Evolutionary conservation across 2,329 filamentous ascomycete genomes (phyloP).

Genomic region (Trichoderma sp.): DNA sequence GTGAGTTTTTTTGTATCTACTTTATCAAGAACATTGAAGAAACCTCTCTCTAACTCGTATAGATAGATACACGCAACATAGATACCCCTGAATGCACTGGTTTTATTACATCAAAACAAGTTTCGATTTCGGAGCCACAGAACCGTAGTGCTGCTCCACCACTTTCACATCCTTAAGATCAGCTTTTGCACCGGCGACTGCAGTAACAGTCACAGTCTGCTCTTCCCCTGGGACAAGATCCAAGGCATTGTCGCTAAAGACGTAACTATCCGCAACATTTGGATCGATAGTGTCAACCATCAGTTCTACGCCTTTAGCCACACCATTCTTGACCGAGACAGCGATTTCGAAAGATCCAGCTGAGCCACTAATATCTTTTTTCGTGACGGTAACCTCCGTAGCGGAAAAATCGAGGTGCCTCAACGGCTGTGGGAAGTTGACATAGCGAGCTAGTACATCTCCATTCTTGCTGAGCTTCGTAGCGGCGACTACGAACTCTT

Average conservation of each 20-base stretch:
- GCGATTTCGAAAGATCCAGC: neutral
- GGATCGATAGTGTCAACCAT: neutral
- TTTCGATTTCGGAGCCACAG: neutral
- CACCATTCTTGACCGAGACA: neutral
- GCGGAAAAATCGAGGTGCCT: neutral
- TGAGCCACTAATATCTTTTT: neutral
- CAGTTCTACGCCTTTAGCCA: slow-evolving; percentile 9
- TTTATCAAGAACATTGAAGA: neutral
- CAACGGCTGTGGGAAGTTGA: slow-evolving; percentile 16
- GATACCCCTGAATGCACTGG: neutral
- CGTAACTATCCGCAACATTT: neutral
- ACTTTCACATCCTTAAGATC: neutral
- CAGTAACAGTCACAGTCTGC: slow-evolving; percentile 10
- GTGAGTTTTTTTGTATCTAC: neutral
- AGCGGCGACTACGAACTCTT: neutral
- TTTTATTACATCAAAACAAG: neutral
- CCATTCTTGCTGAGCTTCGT: neutral
- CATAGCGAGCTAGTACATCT: neutral
- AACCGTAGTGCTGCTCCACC: neutral
- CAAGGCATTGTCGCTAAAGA: slow-evolving; percentile 6
- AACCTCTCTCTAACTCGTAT: neutral
- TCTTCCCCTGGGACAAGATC: slow-evolving; percentile 9
- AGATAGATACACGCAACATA: neutral
- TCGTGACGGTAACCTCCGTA: neutral
- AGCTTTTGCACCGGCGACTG: neutral